Evolutionary conservation across 768 basidiomycete species (phyloP), one percentile per base, ranked within the genome.

Genomic region (Russula dissimulans): DNA sequence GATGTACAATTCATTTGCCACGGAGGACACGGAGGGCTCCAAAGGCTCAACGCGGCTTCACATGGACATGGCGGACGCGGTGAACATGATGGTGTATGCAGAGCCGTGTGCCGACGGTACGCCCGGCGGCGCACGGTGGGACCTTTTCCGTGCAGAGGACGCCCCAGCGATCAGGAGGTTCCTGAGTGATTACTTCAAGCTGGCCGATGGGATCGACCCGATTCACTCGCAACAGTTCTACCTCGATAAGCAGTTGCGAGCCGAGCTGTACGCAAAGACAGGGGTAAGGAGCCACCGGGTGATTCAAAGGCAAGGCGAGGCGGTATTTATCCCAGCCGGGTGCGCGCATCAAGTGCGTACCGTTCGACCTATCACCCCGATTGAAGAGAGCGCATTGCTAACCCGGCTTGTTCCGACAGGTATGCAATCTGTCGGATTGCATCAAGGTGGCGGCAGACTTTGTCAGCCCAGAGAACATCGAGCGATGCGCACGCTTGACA

Each of bases 361-460:
- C 44, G 39, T 46, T 47, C 14, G 52, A 49, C 58, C 1, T 52
- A 18, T 46, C 53, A 4, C 17, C n/a, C 12, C 3, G 31, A 29
- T 34, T 41, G 26, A 29, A 50, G n/a, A 41, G 15, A 41, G 15
- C 14, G 6, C 17, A 15, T 18, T 5, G 43, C 38, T 56, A 44
- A 61, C 38, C 5, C 8, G 18, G 12, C 29, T 43, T 10, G 8
- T 36, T 42, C 34, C 41, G 4, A 56, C 67, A 95, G 85, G 94
- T 97, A 11, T 88, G 89, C 69, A 97, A 97, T 70, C 73, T 93
- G 48, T 81, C 91, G 15, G 93, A 97, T 71, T 95, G 91, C 69
- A 85, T 97, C 76, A 97, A 97, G 75, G 90, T 97, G 50, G 95
- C 95, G 38, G 80, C 86, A 67, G 95, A 97, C 72, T 97, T 93